These are phyloP conservation scores for Penicillium pancosmium DNA, from an alignment of 495 filamentous ascomycete genomes.

Conservation along the genomic window DNA sequence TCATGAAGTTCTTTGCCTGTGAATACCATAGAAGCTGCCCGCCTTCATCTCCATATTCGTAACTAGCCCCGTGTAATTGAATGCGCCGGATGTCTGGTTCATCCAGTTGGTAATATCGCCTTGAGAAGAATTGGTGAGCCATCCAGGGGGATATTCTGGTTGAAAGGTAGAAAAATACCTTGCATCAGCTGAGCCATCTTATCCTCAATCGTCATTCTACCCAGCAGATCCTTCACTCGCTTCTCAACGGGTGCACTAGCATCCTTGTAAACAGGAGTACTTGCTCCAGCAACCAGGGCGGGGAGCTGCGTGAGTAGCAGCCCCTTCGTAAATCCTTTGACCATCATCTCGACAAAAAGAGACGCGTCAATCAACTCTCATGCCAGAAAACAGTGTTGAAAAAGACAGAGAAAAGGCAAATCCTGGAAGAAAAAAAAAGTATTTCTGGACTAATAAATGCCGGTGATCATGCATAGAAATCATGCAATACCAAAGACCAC, in stretches of 20 bases:
- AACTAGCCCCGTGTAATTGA: slow-evolving; percentile 66
- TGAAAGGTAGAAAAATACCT: slow-evolving; percentile 31
- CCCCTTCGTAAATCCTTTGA: slow-evolving; percentile 28
- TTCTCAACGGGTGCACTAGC: slow-evolving; percentile 59
- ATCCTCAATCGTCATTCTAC: slow-evolving; percentile 70
- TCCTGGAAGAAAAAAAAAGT: not conserved
- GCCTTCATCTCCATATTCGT: slow-evolving; percentile 65
- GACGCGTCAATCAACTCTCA: not conserved
- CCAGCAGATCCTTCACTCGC: slow-evolving; percentile 64
- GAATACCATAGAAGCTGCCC: slow-evolving; percentile 61
- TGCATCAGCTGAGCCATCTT: slow-evolving; percentile 69
- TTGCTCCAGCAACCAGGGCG: slow-evolving; percentile 21
- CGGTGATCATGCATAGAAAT: slow-evolving; percentile 7
- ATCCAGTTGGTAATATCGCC: slow-evolving; percentile 73
- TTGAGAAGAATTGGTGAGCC: slow-evolving; percentile 19
- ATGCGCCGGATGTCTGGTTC: slow-evolving; percentile 55
- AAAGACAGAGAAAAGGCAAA: not conserved
- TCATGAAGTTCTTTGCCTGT: not conserved
- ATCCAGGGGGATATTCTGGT: not conserved
- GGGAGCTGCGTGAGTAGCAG: slow-evolving; percentile 36
- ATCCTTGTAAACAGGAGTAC: slow-evolving; percentile 59
- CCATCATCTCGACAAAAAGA: slow-evolving; percentile 24
- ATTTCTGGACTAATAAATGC: not conserved
- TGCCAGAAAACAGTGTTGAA: not conserved
- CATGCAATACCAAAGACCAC: not conserved